Conservation (phyloP, 306 rosid genomes). For the Quercus parvula region DNA sequence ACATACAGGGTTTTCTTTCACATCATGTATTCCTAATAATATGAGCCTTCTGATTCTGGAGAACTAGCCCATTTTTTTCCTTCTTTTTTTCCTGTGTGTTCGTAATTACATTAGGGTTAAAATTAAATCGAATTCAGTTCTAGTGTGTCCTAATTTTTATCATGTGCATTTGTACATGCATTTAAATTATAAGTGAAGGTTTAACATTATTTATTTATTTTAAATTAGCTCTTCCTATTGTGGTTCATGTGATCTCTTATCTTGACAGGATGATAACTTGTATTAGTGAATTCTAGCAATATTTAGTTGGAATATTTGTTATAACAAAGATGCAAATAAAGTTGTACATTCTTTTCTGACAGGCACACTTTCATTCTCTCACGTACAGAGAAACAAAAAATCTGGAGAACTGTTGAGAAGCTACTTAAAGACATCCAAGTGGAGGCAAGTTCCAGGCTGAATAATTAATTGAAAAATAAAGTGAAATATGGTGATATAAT, state of each 20-base stretch:
- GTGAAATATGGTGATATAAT: constrained; percentile 3
- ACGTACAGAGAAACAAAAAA: constrained; percentile 57
- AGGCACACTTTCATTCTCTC: constrained; percentile 94
- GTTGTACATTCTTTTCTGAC: constrained; percentile 28
- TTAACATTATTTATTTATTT: neutral
- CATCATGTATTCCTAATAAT: constrained; percentile 8
- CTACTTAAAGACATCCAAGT: constrained; percentile 94
- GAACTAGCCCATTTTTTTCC: neutral
- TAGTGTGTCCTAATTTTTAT: neutral
- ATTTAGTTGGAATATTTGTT: neutral
- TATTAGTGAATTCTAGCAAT: neutral
- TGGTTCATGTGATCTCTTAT: neutral
- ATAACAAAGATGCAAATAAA: constrained; percentile 13
- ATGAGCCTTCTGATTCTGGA: constrained; percentile 11
- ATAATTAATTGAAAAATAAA: constrained; percentile 1
- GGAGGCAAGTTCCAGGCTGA: constrained; percentile 63
- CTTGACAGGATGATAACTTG: neutral
- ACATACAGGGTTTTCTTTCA: constrained; percentile 19
- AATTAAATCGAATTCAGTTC: neutral
- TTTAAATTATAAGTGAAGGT: neutral
- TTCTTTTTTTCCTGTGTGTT: neutral
- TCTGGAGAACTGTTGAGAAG: constrained; percentile 91
- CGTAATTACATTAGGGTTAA: neutral
- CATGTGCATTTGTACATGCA: neutral
- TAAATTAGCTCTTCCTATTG: neutral